Percentiles rank a stretch among this genome's conserved stretches.
Evolutionary conservation across 2,329 filamentous ascomycete species (phyloP).

Genomic region (Trichoderma atroviride): DNA sequence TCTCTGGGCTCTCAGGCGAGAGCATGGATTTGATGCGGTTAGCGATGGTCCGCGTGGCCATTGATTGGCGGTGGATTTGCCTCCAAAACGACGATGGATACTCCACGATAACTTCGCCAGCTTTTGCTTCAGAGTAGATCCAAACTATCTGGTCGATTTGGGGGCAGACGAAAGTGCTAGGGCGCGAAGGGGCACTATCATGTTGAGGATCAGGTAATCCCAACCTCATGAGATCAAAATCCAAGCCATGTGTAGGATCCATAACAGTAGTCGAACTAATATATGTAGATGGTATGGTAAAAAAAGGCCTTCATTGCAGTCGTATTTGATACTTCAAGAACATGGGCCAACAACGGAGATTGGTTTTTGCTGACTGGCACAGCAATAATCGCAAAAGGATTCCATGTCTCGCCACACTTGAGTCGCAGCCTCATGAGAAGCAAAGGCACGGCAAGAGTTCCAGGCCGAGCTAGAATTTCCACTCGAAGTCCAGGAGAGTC

Average conservation of each 20-base stretch:
- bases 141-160: not conserved
- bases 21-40: not conserved
- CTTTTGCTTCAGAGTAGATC: not conserved
- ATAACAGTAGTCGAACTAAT: not conserved
- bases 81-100: constrained; percentile 1
- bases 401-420: not conserved
- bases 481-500: constrained; percentile 5
- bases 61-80: not conserved
- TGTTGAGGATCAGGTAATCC: not conserved
- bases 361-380: not conserved
- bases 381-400: not conserved
- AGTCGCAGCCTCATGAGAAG: not conserved
- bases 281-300: not conserved
- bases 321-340: not conserved
- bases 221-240: not conserved
- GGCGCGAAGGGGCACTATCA: not conserved
- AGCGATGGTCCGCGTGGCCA: not conserved
- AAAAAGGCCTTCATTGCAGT: not conserved
- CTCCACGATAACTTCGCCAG: not conserved
- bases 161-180: not conserved
- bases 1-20: not conserved
- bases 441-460: not conserved
- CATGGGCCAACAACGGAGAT: not conserved
- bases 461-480: not conserved
- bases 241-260: not conserved